Evolutionary conservation across 371 early-diverging fungal genomes (phyloP), one percentile per base, ranked within the genome.

Genomic region (Amoeboradix gromovi): DNA sequence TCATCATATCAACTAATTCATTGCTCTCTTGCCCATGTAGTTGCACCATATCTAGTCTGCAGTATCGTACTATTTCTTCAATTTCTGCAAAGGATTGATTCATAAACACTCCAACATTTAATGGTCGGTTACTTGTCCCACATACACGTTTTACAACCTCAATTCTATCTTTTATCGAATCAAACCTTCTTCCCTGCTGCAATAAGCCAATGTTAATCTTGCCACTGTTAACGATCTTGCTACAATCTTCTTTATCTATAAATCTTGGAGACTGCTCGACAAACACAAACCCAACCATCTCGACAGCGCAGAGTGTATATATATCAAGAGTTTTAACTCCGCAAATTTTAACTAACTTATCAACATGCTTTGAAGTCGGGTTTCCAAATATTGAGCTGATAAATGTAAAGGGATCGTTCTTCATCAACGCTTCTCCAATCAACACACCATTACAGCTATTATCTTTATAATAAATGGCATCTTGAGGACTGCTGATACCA

Each of bases 361-460:
- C 70, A 17, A 30, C 29, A 30, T 1, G 1, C 2, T 68, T 30
- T 30, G 31, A 29, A 0, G 68, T 1, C 0, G 5, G 27, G 30
- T 1, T 29, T 0, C 71, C 68, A 68, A 85, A 71, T 30, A 94
- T 77, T 28, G 81, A 81, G 30, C 78, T 74, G 27, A 94, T 85
- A 76, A 91, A 89, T 0, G 76, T 80, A 5, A 78, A 74, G 75
- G 85, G 80, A 73, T 91, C 84, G 69, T 79, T 73, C n/a, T 86
- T 81, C 94, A 96, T 96, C 72, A 96, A 75, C 0, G 91, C 87
- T 76, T 96, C 94, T 16, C 96, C 96, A 0, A 96, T 91, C 67
- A 96, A 78, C n/a, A 94, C 85, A 17, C 82, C 94, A 28, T 76
- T 71, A 5, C 89, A 89, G 27, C 89, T 87, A 67, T 73, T 76